Base-by-base conservation (phyloP, 805 yeast genomes). In the Wickerhamomyces rabaulensis region DNA sequence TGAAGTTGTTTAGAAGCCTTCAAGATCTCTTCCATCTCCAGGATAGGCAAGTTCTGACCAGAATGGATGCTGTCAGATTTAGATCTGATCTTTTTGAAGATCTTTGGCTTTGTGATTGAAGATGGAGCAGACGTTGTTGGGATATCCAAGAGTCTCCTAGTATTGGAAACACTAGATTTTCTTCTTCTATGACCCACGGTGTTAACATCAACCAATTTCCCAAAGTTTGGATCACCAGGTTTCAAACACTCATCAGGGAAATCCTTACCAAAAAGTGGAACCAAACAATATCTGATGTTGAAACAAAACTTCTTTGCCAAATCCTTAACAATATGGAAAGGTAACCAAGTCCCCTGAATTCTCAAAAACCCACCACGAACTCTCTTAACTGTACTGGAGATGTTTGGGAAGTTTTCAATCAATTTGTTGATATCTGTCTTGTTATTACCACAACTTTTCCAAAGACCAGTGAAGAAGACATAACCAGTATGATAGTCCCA, bases 311-410 rank as follows among this genome's bases (percentile, higher is more conserved):
- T 76, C 29, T 78, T 64, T 4, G 96, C 92, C 44, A 90, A 68
- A 27, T 76, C 67, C 49, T 73, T 74, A 21, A 95, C 89, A 43
- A 86, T 70, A 9, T 75, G 76, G 58, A 67, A 84, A 2, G 96
- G 92, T 36, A 89, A 67, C 97, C 97, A 91, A 9, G 96, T 88
- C 4, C 97, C 97, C 67, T 90, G 97, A 53, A 91, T 88, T 69
- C 89, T 89, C 53, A 90, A 74, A 57, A 80, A 88, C 3, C 97
- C 97, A 41, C 97, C 97, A 46, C 97, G 71, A 15, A 90, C 88
- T 43, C 96, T 76, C 56, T 79, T 79, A 29, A 69, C 59, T 13
- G 64, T 52, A 5, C 58, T 46, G 5, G 54, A 39, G 4, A 53
- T 47, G 35, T 55, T 54, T 2, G 61, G 60, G 20, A 54, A 50